Conservation (phyloP, 805 yeast species). For the Candida arabinofermentans region DNA sequence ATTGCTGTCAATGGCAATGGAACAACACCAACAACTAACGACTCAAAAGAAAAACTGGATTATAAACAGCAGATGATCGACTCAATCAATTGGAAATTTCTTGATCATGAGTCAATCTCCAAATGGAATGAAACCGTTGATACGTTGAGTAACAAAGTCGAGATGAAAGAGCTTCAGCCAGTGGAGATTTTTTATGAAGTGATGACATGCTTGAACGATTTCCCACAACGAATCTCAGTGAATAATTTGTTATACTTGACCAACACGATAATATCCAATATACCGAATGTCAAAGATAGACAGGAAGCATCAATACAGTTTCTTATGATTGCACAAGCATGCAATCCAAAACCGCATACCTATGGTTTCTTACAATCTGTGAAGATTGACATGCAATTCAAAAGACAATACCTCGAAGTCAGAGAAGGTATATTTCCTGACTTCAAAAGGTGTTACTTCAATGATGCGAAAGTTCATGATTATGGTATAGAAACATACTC, state of each 20-base stretch:
- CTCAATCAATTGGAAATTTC: slow-evolving; percentile 14
- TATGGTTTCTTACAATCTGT: slow-evolving; percentile 22
- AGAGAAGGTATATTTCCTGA: slow-evolving; percentile 28
- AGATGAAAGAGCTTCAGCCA: slow-evolving; percentile 7
- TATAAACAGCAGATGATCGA: slow-evolving; percentile 1
- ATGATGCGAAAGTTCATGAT: slow-evolving; percentile 27
- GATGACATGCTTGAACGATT: slow-evolving; percentile 18
- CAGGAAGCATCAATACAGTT: slow-evolving; percentile 22
- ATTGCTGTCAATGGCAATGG: background rate
- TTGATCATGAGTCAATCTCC: slow-evolving; percentile 9
- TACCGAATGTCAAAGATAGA: slow-evolving; percentile 18
- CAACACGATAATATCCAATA: slow-evolving; percentile 16
- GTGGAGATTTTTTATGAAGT: slow-evolving; percentile 27
- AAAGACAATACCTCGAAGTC: slow-evolving; percentile 28
- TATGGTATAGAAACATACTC: slow-evolving; percentile 42
- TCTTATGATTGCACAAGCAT: slow-evolving; percentile 24
- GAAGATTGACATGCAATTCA: slow-evolving; percentile 24
- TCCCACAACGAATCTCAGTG: slow-evolving; percentile 18
- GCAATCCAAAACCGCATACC: slow-evolving; percentile 17
- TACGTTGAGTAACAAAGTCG: slow-evolving; percentile 7
- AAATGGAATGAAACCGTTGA: slow-evolving; percentile 12
- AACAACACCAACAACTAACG: background rate
- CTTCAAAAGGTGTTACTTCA: slow-evolving; percentile 25
- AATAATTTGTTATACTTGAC: slow-evolving; percentile 15
- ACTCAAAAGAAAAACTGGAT: background rate